Evolutionary conservation across 2,329 filamentous ascomycete species (phyloP), one percentile per base, ranked within the genome.

Genomic region (Bipolaris victoriae): DNA sequence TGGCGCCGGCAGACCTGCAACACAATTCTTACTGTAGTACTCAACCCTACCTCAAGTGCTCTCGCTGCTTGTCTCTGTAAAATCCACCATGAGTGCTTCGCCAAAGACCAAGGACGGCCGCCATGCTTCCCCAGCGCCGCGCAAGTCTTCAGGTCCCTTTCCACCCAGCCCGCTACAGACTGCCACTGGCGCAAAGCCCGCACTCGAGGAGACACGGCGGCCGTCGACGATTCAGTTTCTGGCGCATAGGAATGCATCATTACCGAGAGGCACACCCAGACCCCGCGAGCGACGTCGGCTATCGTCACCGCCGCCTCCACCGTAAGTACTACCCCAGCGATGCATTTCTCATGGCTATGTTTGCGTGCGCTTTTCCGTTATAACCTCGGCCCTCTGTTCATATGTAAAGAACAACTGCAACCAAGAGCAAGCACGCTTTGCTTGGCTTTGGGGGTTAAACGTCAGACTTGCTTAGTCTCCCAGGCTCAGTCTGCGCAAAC

Each of bases 221-320:
- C 69, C 74, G 16, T 75, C 74, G 33, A 37, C 46, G 6, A 75
- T 77, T 29, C 76, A 77, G 60, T 78, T 78, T 55, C 62, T 73
- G 43, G 57, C 73, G 29, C 73, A 76, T 46, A 56, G 69, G 37
- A 72, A 72, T 60, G 50, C 67, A 36, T 63, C 67, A 16, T 61
- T 71, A 6, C 73, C 73, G 18, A 67, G 65, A 63, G 72, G 72
- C 13, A 72, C 66, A 47, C 74, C 73, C 5, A 75, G 70, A 58
- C 60, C 64, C 51, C 71, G 70, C 52, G 66, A 68, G 50, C 68
- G 68, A 60, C 70, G 76, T 35, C 72, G 75, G 16, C 66, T 78
- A 58, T 77, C 75, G 46, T 77, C 75, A 49, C 76, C 76, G 62
- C 76, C 76, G 16, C 76, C 76, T 58, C 76, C 76, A 50, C 75